phyloP scores from a whole-genome alignment of 2,329 filamentous ascomycete genomes.

The Claviceps quebecensis region DNA sequence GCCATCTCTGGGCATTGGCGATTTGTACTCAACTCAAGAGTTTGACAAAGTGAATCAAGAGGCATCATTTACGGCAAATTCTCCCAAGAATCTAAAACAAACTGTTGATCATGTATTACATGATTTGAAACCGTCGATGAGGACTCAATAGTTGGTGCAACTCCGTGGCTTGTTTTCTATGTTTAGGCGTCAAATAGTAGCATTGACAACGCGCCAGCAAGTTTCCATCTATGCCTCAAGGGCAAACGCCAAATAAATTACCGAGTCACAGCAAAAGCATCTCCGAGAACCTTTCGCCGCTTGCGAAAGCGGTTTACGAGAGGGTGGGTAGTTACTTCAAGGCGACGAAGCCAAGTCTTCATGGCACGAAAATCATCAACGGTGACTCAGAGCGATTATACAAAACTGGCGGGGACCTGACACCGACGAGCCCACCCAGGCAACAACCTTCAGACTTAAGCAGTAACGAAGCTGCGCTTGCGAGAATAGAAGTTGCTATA shows the following conservation, averaged over 20 bases:
- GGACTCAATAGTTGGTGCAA: conserved; percentile 49
- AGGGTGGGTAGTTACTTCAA: conserved; percentile 27
- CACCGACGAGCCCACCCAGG: background rate
- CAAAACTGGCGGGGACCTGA: conserved; percentile 9
- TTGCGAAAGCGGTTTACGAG: conserved; percentile 28
- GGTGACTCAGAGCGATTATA: conserved; percentile 15
- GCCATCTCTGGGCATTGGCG: conserved; percentile 34
- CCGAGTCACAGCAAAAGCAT: conserved; percentile 16
- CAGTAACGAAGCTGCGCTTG: conserved; percentile 7
- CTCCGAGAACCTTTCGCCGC: conserved; percentile 32
- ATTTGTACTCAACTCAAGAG: conserved; percentile 37
- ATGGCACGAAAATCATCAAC: conserved; percentile 22
- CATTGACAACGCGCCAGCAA: conserved; percentile 26
- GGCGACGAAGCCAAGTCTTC: conserved; percentile 19
- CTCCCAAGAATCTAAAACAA: conserved; percentile 53
- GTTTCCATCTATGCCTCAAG: conserved; percentile 27
- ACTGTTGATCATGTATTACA: conserved; percentile 62
- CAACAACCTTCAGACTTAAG: background rate
- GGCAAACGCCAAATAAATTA: conserved; percentile 6
- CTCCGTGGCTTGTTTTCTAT: background rate
- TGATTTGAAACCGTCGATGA: conserved; percentile 56
- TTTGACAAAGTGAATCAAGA: conserved; percentile 61
- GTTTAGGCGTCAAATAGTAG: background rate
- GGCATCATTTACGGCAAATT: conserved; percentile 40
- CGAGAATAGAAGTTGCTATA: conserved; percentile 33